These are phyloP conservation scores for Chaetomium fimeti DNA, from an alignment of 495 filamentous ascomycete genomes.

Conservation along the genomic window DNA sequence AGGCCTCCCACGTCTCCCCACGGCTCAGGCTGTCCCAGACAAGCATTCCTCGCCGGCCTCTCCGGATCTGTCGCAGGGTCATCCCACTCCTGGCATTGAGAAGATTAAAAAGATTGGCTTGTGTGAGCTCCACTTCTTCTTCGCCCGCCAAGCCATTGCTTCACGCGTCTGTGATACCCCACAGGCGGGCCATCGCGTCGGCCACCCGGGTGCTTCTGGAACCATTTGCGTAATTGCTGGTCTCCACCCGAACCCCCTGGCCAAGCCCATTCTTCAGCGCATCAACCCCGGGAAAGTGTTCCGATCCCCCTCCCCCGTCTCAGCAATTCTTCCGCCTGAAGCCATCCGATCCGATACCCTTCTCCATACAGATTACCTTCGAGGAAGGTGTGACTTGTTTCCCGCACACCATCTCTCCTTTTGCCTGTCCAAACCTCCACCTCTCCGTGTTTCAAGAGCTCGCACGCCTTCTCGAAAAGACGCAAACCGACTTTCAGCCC, in stretches of 20 bases:
- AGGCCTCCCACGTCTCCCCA: not conserved
- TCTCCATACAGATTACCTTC: not conserved
- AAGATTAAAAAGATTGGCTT: not conserved
- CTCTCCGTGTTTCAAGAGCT: constrained; percentile 11
- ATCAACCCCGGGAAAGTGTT: constrained; percentile 23
- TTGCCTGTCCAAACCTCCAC: constrained; percentile 1
- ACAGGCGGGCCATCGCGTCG: constrained; percentile 23
- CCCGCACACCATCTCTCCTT: constrained; percentile 20
- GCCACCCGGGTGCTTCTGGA: constrained; percentile 16
- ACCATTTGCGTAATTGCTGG: constrained; percentile 22
- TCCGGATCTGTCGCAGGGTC: not conserved
- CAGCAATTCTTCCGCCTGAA: constrained; percentile 37
- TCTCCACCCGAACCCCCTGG: constrained; percentile 17
- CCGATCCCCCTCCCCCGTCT: constrained; percentile 29
- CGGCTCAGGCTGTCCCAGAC: too few relatives aligned
- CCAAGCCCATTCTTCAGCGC: constrained; percentile 12
- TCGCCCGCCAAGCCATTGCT: constrained; percentile 8
- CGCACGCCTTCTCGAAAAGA: not conserved
- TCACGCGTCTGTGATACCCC: constrained; percentile 19
- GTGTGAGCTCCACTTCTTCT: not conserved
- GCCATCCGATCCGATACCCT: constrained; percentile 20
- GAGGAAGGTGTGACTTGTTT: constrained; percentile 14
- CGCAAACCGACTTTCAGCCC: not conserved
- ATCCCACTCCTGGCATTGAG: too few relatives aligned
- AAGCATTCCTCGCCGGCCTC: not conserved